Conservation (phyloP, 306 rosid species). For the Castanea crenata region DNA sequence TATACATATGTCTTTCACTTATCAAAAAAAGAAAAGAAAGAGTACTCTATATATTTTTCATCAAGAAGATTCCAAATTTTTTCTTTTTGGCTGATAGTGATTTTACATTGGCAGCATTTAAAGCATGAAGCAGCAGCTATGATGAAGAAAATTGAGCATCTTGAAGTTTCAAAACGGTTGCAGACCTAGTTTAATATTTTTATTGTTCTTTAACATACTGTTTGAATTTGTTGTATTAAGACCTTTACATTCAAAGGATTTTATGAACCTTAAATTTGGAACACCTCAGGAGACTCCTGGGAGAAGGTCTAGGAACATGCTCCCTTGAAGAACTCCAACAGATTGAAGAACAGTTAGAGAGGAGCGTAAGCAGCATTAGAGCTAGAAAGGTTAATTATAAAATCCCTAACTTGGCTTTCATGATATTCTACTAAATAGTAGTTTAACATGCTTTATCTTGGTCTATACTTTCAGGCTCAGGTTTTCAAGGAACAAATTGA, state of each 20-base stretch:
- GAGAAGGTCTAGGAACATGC: constrained; percentile 63
- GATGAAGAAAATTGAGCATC: constrained; percentile 67
- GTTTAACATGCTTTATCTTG: background rate
- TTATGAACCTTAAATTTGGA: constrained; percentile 11
- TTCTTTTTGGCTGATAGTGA: constrained; percentile 1
- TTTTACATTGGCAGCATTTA: constrained; percentile 50
- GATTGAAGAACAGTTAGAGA: constrained; percentile 67
- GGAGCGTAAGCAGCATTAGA: constrained; percentile 51
- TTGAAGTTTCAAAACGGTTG: constrained; percentile 76
- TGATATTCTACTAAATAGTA: background rate
- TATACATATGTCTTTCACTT: too few species aligned
- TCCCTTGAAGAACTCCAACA: constrained; percentile 63
- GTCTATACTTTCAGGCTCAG: constrained; percentile 43
- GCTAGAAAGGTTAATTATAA: constrained; percentile 56
- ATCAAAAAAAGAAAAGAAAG: too few species aligned
- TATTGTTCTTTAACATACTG: background rate
- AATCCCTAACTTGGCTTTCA: background rate
- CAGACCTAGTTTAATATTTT: background rate
- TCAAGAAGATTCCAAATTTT: background rate
- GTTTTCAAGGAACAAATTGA: constrained; percentile 58
- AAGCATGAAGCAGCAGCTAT: constrained; percentile 58
- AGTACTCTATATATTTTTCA: background rate
- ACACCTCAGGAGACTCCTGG: constrained; percentile 55
- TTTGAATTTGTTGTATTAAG: background rate
- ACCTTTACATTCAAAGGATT: background rate